Percentiles rank a stretch among this genome's conserved stretches.
phyloP scores from a whole-genome alignment of 2,329 filamentous ascomycete species.

The Fusarium virguliforme region DNA sequence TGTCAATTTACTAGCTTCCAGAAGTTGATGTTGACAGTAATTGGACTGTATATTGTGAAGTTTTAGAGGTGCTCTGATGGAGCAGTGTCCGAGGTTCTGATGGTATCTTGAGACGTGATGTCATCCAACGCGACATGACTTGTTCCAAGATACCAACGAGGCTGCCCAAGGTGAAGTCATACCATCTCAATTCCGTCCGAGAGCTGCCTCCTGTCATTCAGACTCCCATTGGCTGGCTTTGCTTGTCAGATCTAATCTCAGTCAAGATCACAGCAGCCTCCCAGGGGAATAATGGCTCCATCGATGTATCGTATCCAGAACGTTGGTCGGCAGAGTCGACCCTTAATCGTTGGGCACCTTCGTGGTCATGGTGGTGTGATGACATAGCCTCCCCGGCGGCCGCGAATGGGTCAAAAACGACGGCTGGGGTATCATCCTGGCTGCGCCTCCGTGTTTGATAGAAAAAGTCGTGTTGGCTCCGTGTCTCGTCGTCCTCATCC shows the following conservation, averaged over 20 bases:
- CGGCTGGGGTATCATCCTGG: neutral
- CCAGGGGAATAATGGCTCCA: neutral
- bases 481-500: slow-evolving; percentile 53
- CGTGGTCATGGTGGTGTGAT: slow-evolving; percentile 15
- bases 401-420: neutral
- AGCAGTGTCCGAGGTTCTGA: slow-evolving; percentile 9
- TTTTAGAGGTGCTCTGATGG: slow-evolving; percentile 12
- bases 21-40: slow-evolving; percentile 49
- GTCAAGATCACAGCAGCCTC: neutral
- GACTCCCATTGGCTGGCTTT: neutral
- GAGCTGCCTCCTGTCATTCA: neutral
- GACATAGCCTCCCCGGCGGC: neutral
- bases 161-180: neutral
- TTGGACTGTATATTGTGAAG: slow-evolving; percentile 16
- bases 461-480: slow-evolving; percentile 4
- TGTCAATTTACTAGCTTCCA: slow-evolving; percentile 57
- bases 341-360: neutral
- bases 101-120: slow-evolving; percentile 29
- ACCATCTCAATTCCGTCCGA: neutral
- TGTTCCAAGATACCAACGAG: neutral
- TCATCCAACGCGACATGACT: slow-evolving; percentile 29
- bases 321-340: neutral
- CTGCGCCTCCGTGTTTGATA: slow-evolving; percentile 9
- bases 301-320: neutral
- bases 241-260: neutral